Percentiles rank a stretch among this genome's conserved stretches.
Evolutionary conservation across 805 yeast genomes (phyloP).

Genomic region (Cyberlindnera nakhonratchasimensis): DNA sequence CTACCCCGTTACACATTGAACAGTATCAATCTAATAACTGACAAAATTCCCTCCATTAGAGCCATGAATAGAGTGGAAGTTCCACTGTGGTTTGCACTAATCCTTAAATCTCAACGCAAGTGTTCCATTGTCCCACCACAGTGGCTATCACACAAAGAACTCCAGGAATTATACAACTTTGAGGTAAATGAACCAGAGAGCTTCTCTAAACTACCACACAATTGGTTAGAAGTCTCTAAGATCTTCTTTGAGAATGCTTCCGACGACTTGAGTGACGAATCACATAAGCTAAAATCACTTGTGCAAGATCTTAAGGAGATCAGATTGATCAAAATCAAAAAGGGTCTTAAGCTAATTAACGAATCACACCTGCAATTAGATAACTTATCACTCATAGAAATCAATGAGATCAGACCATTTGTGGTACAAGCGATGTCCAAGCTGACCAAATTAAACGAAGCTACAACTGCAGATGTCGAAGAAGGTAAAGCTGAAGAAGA

Average conservation of each 20-base stretch:
- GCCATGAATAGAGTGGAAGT: slow-evolving; percentile 69
- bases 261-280: slow-evolving; percentile 75
- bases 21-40: slow-evolving; percentile 59
- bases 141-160: slow-evolving; percentile 63
- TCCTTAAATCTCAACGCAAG: slow-evolving; percentile 78
- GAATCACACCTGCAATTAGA: slow-evolving; percentile 81
- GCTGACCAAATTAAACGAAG: slow-evolving; percentile 52
- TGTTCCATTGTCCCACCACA: slow-evolving; percentile 83
- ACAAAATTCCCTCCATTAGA: slow-evolving; percentile 52
- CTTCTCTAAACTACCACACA: slow-evolving; percentile 76
- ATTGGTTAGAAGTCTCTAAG: slow-evolving; percentile 83
- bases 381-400: slow-evolving; percentile 77
- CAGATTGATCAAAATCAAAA: slow-evolving; percentile 73
- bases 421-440: slow-evolving; percentile 78
- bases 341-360: slow-evolving; percentile 74
- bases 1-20: slow-evolving; percentile 77
- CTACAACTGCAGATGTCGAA: slow-evolving; percentile 17
- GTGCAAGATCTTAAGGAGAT: slow-evolving; percentile 85
- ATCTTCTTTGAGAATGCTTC: slow-evolving; percentile 62
- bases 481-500: slow-evolving; percentile 9
- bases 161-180: slow-evolving; percentile 58
- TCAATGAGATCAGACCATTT: slow-evolving; percentile 85
- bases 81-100: slow-evolving; percentile 85
- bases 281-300: slow-evolving; percentile 63
- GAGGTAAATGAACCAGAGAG: slow-evolving; percentile 56